Conservation (phyloP, 2,329 filamentous ascomycete species). For the Lojkania enalia region DNA sequence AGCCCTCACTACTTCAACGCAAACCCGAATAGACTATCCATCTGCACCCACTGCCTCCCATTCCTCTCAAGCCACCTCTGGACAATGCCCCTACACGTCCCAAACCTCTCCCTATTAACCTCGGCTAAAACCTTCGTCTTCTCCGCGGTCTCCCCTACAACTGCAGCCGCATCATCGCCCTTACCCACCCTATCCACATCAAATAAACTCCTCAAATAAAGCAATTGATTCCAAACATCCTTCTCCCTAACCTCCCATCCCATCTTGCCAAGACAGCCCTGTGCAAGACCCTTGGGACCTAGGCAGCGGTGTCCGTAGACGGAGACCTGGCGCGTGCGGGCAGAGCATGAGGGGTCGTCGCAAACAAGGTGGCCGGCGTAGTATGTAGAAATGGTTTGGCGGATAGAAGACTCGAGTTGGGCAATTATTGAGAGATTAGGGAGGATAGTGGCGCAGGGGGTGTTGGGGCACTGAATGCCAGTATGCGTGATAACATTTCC, state of each 20-base stretch:
- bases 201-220: slow-evolving; percentile 84
- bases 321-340: slow-evolving; percentile 85
- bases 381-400: slow-evolving; percentile 77
- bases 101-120: slow-evolving; percentile 80
- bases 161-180: slow-evolving; percentile 49
- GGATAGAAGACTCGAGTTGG: slow-evolving; percentile 84
- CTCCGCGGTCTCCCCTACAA: slow-evolving; percentile 62
- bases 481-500: slow-evolving; percentile 64
- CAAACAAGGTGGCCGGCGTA: slow-evolving; percentile 93
- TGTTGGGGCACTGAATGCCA: slow-evolving; percentile 71
- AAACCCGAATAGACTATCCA: slow-evolving; percentile 81
- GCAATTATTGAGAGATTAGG: slow-evolving; percentile 75
- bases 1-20: slow-evolving; percentile 40
- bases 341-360: slow-evolving; percentile 79
- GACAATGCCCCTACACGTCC: slow-evolving; percentile 73
- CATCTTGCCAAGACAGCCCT: slow-evolving; percentile 86
- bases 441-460: slow-evolving; percentile 66
- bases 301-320: slow-evolving; percentile 91
- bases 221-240: slow-evolving; percentile 89
- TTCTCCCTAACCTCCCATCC: slow-evolving; percentile 85
- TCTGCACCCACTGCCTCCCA: slow-evolving; percentile 88
- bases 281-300: slow-evolving; percentile 80
- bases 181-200: slow-evolving; percentile 81
- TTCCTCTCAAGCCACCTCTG: slow-evolving; percentile 87
- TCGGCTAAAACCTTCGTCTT: slow-evolving; percentile 70